Base-by-base conservation (phyloP, 2,329 filamentous ascomycete genomes). In the Penicillium griseofulvum region DNA sequence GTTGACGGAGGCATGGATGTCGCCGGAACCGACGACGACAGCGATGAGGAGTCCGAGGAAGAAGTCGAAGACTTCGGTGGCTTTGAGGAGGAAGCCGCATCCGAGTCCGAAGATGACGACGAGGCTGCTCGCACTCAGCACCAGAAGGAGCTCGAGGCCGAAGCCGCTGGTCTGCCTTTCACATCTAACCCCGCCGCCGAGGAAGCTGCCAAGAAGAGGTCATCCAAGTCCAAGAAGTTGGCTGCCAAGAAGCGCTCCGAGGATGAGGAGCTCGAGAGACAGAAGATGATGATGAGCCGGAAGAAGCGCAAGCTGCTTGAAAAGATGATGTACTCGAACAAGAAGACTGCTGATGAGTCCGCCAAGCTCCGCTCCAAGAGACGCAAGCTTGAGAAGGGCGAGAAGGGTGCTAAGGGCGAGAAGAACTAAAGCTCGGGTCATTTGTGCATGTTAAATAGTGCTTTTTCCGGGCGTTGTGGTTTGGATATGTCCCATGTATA, bases 261-360 rank as follows among this genome's bases (percentile, higher is more conserved):
- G 70, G 87, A 88, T 4, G 94, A 97, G 75, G 92, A 97, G 67
- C 76, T 95, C 55, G 91, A 96, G 75, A 83, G 93, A 60, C 88
- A 90, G 73, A 97, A 96, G 85, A 94, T 95, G 79, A 99, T 99
- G 94, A 87, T 97, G 81, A 90, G 89, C 75, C 90, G 95, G 76
- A 94, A 95, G 84, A 99, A 97, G 86, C 83, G 94, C 68, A 97
- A 97, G 86, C 80, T 97, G 68, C 88, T 93, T 64, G 94, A 97
- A 81, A 94, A 97, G 80, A 99, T 99, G 90, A 83, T 91, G 70
- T 95, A 96, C 77, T 91, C 87, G 59, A 96, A 97, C 76, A 92
- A 88, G 78, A 92, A 94, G 83, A 90, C 91, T 81, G 93, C 93
- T 64, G 88, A 86, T 26, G 91, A 96, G 78, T 90, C 93, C 45